Base-by-base conservation (phyloP, 1,139 yeast genomes). In the Groenewaldozyma auringiensis region DNA sequence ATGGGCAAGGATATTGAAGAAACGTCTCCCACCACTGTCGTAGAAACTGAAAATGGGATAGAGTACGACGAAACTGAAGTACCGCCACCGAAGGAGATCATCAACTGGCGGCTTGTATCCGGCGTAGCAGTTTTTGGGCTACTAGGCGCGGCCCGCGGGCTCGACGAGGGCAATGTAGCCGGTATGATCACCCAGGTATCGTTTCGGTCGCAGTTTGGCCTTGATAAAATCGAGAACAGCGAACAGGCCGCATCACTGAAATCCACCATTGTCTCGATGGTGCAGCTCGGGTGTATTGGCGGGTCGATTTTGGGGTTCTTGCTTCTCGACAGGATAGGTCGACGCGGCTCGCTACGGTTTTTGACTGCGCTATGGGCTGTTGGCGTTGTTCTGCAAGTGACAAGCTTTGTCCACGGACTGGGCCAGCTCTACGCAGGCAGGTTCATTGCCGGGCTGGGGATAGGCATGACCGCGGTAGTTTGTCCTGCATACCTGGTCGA, bases 401-500 rank as follows among this genome's bases (percentile, higher is more conserved):
- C 80, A 16, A 35, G 38, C 38, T 35, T 17, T n/a, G 16, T 4
- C 6, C 38, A 35, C 59, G 66, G 66, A 46, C 66, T 79, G 49
- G 83, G 82, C 32, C 88, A 82, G 55, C 43, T 59, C 36, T 52
- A 51, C 35, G 58, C 49, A 6, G 65, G 65, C 4, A 49, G 65
- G 4, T 47, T 64, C 47, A 61, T 78, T 21, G 67, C 74, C 35
- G 78, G 80, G 11, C 65, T 74, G 59, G 81, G 78, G 40, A 79
- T 77, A 16, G 81, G 81, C 33, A 69, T 78, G 46, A 77, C 81
- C 58, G 76, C 85, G 2, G 73, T 83, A 37, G 71, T 78, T 42
- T 72, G 81, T 34, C 82, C 86, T 9, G 79, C 79, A 42, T 82
- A 82, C 62, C 75, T 81, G 46, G 70, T 83, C 17, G 89, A 83